Base-by-base conservation (phyloP, 805 yeast genomes). In the Myxozyma udenii region DNA sequence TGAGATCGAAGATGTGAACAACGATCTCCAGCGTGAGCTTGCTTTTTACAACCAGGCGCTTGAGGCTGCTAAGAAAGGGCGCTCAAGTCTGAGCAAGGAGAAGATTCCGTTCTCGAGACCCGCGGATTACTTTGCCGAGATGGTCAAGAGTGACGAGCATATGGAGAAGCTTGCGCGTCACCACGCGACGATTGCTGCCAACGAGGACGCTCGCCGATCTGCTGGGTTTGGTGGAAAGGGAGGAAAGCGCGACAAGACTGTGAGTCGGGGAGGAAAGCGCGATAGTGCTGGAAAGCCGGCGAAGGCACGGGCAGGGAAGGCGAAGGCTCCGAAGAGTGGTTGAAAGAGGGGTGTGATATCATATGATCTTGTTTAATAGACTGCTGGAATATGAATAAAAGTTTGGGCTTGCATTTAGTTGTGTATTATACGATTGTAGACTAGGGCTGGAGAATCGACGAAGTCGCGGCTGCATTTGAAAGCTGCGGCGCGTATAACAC, bases 61-160 rank as follows among this genome's bases (percentile, higher is more conserved):
- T 51, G 84, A 80, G 46, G 95, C 97, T 3, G 93, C 86, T 25
- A 71, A 77, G 46, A 79, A 77, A 61, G 96, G 86, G 23, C 83
- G 91, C 64, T 68, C 76, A 42, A 78, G 79, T 48, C 74, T 86
- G 38, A 71, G 81, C 50, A 60, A 60, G 44, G 81, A 81, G 64
- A 77, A 86, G 60, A 81, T 91, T 28, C 88, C 96, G 54, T 93
- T 93, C 68, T 77, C 95, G 25, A 81, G 98, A 69, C 99, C 99
- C 33, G 73, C 80, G 64, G 98, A 93, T 68, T 93, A 87, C 70
- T 93, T 93, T 73, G 99, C 98, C 18, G 98, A 93, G 72, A 93
- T 93, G 98, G 87, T 89, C 54, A 93, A 93, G 74, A 84, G 90
- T 48, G 98, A 93, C 70, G 96, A 88, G 69, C 99, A 93, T 71